Evolutionary conservation across 108 stramenopile genomes (phyloP), one percentile per base, ranked within the genome.

Genomic region (Skeletonema tropicum): DNA sequence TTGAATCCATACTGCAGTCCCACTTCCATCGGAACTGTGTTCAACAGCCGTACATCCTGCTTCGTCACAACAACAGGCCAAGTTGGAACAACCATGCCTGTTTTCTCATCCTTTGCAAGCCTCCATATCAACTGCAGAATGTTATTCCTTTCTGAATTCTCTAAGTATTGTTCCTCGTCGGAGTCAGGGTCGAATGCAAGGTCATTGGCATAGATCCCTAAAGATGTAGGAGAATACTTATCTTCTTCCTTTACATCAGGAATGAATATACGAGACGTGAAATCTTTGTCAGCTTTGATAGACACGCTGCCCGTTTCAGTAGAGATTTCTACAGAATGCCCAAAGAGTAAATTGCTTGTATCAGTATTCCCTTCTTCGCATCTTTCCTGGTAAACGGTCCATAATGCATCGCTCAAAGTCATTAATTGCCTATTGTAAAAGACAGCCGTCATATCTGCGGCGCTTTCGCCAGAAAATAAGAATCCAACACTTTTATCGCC

Each of bases 21-120:
- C n/a, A 64, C 63, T 64, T 64, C 63, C 63, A 64, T 64, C 19
- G 63, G 63, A 3, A 64, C 63, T 64, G 63, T 64, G 45, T 64
- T 64, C 19, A 64, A n/a, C 3, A 64, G 15, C 15, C 63, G 31
- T 49, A 64, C 6, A n/a, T 64, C 63, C 19, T 64, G 42, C 45
- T n/a, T 45, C 12, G 63, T 19, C 12, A 64, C 45, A 45, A 64
- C 63, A 64, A 64, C 63, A 19, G 63, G 63, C 63, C 63, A 64
- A 2, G 63, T 64, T 11, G 63, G 63, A 42, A 64, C 63, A 21
- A 46, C 19, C 45, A 45, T 48, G 0, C 63, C 63, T 17, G 39
- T 48, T 0, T 64, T 64, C 19, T 64, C 63, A 6, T 64, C 63
- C n/a, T 48, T 64, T 21, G 63, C 63, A 5, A 64, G 42, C 48